These are phyloP conservation scores for Prunus armeniaca DNA, from an alignment of 306 rosid species.

Conservation along the genomic window DNA sequence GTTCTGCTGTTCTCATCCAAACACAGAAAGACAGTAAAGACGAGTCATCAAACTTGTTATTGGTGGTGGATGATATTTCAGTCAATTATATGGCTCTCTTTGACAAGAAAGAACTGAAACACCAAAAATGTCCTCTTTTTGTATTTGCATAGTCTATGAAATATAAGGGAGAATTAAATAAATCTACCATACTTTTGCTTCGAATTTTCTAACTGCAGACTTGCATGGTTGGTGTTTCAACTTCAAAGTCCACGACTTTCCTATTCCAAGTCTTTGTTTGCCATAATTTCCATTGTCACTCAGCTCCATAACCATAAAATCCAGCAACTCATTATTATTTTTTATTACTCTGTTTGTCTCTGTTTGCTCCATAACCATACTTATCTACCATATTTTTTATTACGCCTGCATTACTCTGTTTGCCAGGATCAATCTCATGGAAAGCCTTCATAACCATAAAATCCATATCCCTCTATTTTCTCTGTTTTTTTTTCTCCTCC, in stretches of 20 bases:
- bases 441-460: background rate
- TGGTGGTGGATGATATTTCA: background rate
- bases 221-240: background rate
- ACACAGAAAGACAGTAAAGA: too few species aligned
- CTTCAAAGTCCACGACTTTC: background rate
- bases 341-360: too few species aligned
- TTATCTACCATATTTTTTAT: too few species aligned
- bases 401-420: too few species aligned
- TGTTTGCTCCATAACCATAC: too few species aligned
- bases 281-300: background rate
- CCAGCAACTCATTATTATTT: too few species aligned
- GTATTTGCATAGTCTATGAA: background rate
- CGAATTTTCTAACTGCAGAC: too few species aligned
- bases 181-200: background rate
- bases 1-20: background rate
- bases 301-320: too few species aligned
- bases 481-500: conserved; percentile 1
- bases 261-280: background rate
- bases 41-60: background rate
- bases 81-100: background rate
- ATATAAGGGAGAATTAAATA: background rate
- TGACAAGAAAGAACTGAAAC: background rate
- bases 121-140: background rate
- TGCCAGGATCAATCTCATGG: conserved; percentile 26
- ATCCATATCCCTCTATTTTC: background rate